Conservation (phyloP, 345 rosid species). For the Eutrema yunnanense region DNA sequence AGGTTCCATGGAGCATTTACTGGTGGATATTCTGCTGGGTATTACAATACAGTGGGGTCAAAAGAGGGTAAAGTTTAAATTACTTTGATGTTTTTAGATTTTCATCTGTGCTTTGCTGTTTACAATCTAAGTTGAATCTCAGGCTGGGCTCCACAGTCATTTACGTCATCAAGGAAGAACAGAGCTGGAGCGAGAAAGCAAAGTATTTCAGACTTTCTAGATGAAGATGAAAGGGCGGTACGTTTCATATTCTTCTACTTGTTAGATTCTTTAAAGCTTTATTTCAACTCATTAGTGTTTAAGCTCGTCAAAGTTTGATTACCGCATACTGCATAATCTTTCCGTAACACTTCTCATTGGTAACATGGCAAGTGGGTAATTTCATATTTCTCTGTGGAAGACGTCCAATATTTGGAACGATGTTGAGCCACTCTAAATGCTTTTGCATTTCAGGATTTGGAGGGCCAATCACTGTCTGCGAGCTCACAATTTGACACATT, state of each 20-base stretch:
- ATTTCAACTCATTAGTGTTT: background rate
- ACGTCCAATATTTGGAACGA: background rate
- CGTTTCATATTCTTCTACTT: conserved; percentile 20
- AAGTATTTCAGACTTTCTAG: conserved; percentile 72
- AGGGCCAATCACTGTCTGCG: conserved; percentile 58
- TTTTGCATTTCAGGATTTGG: conserved; percentile 62
- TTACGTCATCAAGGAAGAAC: conserved; percentile 83
- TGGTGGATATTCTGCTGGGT: conserved; percentile 96
- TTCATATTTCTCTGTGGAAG: background rate
- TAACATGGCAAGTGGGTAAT: background rate
- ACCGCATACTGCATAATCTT: background rate
- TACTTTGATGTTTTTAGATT: background rate
- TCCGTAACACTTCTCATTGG: background rate
- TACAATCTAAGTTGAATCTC: conserved; percentile 21
- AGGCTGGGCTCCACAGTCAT: conserved; percentile 96
- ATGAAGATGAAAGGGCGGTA: conserved; percentile 90
- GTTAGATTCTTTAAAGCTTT: background rate
- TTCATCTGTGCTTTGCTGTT: background rate
- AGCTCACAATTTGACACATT: conserved; percentile 91
- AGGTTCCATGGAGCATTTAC: conserved; percentile 98
- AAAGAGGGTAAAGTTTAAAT: conserved; percentile 59
- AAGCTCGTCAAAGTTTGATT: background rate
- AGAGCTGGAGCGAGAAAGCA: conserved; percentile 92
- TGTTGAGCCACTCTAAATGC: background rate
- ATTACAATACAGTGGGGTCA: conserved; percentile 83